Percentiles rank a stretch among this genome's conserved stretches.
Evolutionary conservation across 164 flowering plant genomes (phyloP).

Genomic region (Protea cynaroides): DNA sequence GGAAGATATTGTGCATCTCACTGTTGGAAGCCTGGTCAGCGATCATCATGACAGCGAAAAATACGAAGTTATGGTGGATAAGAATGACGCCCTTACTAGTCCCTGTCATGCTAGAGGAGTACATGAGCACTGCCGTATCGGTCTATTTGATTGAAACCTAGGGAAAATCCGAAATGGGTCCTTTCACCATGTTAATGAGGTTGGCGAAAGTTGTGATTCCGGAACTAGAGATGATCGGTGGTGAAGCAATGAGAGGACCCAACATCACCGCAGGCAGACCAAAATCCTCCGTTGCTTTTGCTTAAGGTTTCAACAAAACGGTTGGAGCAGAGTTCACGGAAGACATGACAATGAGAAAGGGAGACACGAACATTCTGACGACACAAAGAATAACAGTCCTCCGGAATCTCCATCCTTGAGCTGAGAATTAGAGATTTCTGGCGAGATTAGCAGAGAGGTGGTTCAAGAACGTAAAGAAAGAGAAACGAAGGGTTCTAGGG

Average conservation of each 20-base stretch:
- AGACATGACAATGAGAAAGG: too few relatives aligned
- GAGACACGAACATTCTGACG: too few relatives aligned
- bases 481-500: too few relatives aligned
- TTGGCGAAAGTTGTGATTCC: conserved; percentile 27
- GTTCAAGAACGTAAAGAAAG: too few relatives aligned
- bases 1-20: conserved; percentile 28
- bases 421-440: too few relatives aligned
- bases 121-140: conserved; percentile 67
- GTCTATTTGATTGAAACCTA: conserved; percentile 30
- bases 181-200: conserved; percentile 25
- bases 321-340: conserved; percentile 25
- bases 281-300: too few relatives aligned
- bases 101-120: conserved; percentile 89
- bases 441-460: too few relatives aligned
- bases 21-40: too few relatives aligned
- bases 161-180: conserved; percentile 29
- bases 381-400: too few relatives aligned
- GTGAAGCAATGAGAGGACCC: conserved; percentile 12
- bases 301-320: conserved; percentile 7
- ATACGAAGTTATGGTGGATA: conserved; percentile 58
- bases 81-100: conserved; percentile 65
- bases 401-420: too few relatives aligned
- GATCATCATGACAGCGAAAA: conserved; percentile 36
- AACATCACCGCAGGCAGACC: too few relatives aligned
- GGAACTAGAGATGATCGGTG: background rate